A percentile compares a stretch with the other conserved stretches of the same genome.
Conservation (phyloP, 495 filamentous ascomycete genomes). For the Penicillium canariense region DNA sequence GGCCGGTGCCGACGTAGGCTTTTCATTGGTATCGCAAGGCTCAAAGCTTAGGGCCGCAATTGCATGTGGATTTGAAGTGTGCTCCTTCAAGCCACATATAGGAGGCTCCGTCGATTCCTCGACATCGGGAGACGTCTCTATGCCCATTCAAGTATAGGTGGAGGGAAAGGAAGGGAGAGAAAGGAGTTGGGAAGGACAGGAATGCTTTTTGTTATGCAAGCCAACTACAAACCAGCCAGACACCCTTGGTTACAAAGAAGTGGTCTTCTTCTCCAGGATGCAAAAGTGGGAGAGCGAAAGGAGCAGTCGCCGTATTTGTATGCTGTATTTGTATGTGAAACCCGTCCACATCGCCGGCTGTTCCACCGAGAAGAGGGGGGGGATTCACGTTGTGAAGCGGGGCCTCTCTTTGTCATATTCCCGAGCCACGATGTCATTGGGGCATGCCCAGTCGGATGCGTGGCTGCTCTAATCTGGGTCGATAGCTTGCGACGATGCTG, state of each 20-base stretch:
- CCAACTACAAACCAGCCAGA: slow-evolving; percentile 3
- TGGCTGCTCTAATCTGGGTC: slow-evolving; percentile 14
- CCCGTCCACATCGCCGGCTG: background rate
- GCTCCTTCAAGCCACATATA: slow-evolving; percentile 40
- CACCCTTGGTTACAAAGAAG: background rate
- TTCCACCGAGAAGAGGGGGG: slow-evolving; percentile 11
- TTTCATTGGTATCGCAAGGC: slow-evolving; percentile 9
- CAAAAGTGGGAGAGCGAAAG: background rate
- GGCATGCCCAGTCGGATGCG: slow-evolving; percentile 11
- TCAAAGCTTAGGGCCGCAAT: slow-evolving; percentile 19
- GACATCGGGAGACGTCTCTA: slow-evolving; percentile 40
- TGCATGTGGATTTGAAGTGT: slow-evolving; percentile 19
- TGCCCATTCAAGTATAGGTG: slow-evolving; percentile 41
- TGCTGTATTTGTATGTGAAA: no score
- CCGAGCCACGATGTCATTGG: slow-evolving; percentile 20
- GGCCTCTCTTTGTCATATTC: slow-evolving; percentile 9
- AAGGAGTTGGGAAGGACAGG: slow-evolving; percentile 1
- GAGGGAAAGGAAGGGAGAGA: slow-evolving; percentile 3
- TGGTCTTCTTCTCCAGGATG: background rate
- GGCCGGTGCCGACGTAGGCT: slow-evolving; percentile 3
- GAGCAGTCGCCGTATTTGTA: background rate
- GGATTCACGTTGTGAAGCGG: slow-evolving; percentile 7
- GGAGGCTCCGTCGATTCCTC: slow-evolving; percentile 47
- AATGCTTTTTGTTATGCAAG: background rate
- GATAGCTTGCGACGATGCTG: slow-evolving; percentile 9